phyloP scores from a whole-genome alignment of 2,329 filamentous ascomycete genomes.

The Venturia asperata region DNA sequence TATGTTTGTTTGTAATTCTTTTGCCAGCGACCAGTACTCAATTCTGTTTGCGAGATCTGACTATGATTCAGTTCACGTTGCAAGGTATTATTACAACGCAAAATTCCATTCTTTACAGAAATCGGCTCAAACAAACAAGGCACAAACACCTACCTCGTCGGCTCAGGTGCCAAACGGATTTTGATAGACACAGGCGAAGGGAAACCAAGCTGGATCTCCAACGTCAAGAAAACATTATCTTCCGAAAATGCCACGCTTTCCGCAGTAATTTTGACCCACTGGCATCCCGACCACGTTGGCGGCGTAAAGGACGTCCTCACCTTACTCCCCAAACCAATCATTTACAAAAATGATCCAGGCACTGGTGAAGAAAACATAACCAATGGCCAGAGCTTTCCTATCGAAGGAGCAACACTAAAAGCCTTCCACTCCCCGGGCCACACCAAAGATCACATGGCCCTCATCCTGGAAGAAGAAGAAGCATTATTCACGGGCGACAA shows the following conservation, averaged over 20 bases:
- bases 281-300: constrained; percentile 80
- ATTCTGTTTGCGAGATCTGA: constrained; percentile 11
- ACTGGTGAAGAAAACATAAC: constrained; percentile 47
- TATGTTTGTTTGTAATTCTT: constrained; percentile 28
- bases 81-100: constrained; percentile 44
- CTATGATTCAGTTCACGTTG: constrained; percentile 46
- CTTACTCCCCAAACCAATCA: constrained; percentile 53
- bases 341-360: constrained; percentile 54
- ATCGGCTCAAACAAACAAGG: constrained; percentile 47
- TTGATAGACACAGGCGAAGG: constrained; percentile 91
- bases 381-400: constrained; percentile 49
- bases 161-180: constrained; percentile 63
- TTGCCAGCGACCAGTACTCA: not conserved
- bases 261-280: constrained; percentile 76
- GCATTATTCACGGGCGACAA: constrained; percentile 41
- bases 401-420: constrained; percentile 58
- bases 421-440: constrained; percentile 68
- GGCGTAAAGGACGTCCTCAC: constrained; percentile 64
- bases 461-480: constrained; percentile 52
- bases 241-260: constrained; percentile 62
- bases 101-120: not conserved
- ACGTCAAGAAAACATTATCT: constrained; percentile 57
- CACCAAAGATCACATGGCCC: constrained; percentile 72
- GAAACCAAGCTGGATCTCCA: constrained; percentile 61
- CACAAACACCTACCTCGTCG: constrained; percentile 92